Evolutionary conservation across 1,284 basidiomycete species (phyloP).

Genomic region (Naganishia sp.): DNA sequence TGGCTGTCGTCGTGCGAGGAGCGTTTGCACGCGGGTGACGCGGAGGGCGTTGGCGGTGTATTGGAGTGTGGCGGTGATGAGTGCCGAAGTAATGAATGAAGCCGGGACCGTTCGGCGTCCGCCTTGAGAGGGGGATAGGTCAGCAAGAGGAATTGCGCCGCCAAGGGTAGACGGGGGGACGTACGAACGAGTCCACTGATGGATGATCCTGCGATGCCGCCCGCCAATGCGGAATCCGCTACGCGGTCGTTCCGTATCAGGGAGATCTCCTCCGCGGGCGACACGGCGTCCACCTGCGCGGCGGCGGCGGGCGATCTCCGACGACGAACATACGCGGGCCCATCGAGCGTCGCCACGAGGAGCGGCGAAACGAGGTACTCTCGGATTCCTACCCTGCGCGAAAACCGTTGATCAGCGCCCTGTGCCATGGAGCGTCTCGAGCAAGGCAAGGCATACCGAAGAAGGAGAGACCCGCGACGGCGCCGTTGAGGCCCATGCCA

Average conservation of each 20-base stretch:
- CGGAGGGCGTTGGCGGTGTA: constrained; percentile 42
- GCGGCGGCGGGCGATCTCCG: neutral
- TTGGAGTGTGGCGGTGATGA: constrained; percentile 44
- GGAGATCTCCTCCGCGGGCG: constrained; percentile 34
- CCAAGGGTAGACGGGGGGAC: constrained; percentile 9
- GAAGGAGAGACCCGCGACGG: constrained; percentile 45
- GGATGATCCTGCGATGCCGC: constrained; percentile 41
- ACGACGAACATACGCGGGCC: constrained; percentile 37
- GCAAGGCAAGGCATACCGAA: constrained; percentile 41
- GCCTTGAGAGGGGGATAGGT: constrained; percentile 36
- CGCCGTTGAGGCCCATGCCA: constrained; percentile 47
- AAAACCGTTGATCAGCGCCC: neutral
- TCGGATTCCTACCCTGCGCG: constrained; percentile 39
- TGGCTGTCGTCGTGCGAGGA: constrained; percentile 1
- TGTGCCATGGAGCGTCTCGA: too few species aligned
- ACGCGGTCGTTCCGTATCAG: constrained; percentile 43
- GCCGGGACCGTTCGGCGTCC: constrained; percentile 39
- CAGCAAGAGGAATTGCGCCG: too few species aligned
- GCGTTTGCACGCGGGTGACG: constrained; percentile 29
- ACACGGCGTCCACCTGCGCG: constrained; percentile 1
- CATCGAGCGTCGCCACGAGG: constrained; percentile 37
- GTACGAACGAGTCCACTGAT: constrained; percentile 31
- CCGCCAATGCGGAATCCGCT: constrained; percentile 45
- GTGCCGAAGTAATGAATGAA: constrained; percentile 43
- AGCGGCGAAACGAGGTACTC: constrained; percentile 52